A percentile compares a stretch with the other conserved stretches of the same genome.
phyloP scores from a whole-genome alignment of 805 yeast species.

The Torulaspora quercuum region DNA sequence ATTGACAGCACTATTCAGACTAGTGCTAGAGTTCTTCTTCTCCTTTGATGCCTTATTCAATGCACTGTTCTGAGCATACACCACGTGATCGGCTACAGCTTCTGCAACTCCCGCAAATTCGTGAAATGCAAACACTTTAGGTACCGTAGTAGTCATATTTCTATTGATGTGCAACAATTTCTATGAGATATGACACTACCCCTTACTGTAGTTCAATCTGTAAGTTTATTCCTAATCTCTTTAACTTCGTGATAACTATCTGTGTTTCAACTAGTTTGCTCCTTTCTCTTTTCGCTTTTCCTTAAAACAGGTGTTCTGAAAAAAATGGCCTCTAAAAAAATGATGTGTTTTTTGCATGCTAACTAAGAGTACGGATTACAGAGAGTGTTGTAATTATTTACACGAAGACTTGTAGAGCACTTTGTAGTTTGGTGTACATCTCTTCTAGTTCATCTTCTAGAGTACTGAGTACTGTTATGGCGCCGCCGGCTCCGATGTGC shows the following conservation, averaged over 20 bases:
- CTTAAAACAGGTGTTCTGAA: conserved; percentile 8
- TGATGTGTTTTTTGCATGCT: no score
- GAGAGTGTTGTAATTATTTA: background rate
- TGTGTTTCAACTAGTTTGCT: conserved; percentile 7
- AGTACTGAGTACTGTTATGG: conserved; percentile 84
- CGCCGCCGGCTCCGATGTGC: conserved; percentile 98
- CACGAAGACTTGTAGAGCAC: conserved; percentile 73
- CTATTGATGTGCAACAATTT: background rate
- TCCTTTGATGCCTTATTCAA: conserved; percentile 24
- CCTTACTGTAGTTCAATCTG: conserved; percentile 4
- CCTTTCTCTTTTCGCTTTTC: conserved; percentile 14
- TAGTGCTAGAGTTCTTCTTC: conserved; percentile 24
- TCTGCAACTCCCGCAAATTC: conserved; percentile 89
- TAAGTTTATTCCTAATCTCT: no score
- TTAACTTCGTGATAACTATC: no score
- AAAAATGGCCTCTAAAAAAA: conserved; percentile 4
- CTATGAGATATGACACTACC: background rate
- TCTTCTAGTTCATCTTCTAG: conserved; percentile 89
- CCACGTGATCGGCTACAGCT: conserved; percentile 93
- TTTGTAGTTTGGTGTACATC: conserved; percentile 73
- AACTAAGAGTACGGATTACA: background rate
- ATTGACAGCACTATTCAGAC: conserved; percentile 13
- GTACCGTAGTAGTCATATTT: conserved; percentile 86
- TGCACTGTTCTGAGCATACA: conserved; percentile 74
- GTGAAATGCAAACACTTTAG: conserved; percentile 88